Conservation (phyloP, 2,329 filamentous ascomycete species). For the Pyrenophora graminea region DNA sequence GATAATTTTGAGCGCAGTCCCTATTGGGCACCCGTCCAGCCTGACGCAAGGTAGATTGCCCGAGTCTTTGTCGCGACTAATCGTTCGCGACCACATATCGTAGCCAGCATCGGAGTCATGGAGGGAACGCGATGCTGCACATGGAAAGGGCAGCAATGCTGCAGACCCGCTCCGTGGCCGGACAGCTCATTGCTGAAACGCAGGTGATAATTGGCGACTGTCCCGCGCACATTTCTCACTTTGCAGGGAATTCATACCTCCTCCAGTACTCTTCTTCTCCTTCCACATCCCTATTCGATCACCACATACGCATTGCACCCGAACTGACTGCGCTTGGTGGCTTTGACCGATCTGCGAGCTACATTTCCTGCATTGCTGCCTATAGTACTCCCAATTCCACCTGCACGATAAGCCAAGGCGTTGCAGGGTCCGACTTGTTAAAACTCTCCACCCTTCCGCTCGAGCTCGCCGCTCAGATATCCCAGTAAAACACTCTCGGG, state of each 20-base stretch:
- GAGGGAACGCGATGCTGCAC: slow-evolving; percentile 39
- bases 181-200: slow-evolving; percentile 43
- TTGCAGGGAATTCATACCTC: slow-evolving; percentile 42
- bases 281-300: slow-evolving; percentile 36
- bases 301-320: slow-evolving; percentile 33
- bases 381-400: slow-evolving; percentile 38
- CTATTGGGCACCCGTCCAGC: slow-evolving; percentile 37
- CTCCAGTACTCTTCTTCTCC: slow-evolving; percentile 33
- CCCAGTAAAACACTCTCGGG: slow-evolving; percentile 36
- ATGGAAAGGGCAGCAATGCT: slow-evolving; percentile 37
- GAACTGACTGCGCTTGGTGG: slow-evolving; percentile 41
- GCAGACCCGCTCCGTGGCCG: slow-evolving; percentile 44
- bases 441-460: slow-evolving; percentile 42
- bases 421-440: slow-evolving; percentile 48
- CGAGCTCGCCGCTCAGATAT: slow-evolving; percentile 40
- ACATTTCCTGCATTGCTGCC: slow-evolving; percentile 47
- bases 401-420: slow-evolving; percentile 47
- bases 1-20: slow-evolving; percentile 38
- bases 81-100: slow-evolving; percentile 45
- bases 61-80: slow-evolving; percentile 43
- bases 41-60: slow-evolving; percentile 45
- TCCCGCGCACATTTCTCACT: slow-evolving; percentile 35
- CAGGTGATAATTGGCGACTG: slow-evolving; percentile 44
- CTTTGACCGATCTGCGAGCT: slow-evolving; percentile 40
- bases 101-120: slow-evolving; percentile 34